These are phyloP conservation scores for Boletus vermiculosoides DNA, from an alignment of 768 basidiomycete species.

Conservation along the genomic window DNA sequence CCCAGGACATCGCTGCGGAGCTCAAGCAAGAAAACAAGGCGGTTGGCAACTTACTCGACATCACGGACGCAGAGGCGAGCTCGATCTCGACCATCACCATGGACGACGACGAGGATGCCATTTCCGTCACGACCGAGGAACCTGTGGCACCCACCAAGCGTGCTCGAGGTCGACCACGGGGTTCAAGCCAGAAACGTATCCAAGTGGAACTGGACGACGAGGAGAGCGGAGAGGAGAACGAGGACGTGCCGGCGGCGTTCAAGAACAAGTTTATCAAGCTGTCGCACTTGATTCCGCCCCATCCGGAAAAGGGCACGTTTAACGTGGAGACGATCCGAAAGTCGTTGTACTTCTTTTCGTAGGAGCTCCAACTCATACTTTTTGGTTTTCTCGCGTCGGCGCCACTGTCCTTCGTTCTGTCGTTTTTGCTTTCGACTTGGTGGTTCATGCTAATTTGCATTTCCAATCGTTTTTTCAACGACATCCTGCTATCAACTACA, in stretches of 20 bases:
- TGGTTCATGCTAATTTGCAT: not conserved
- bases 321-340: conserved; percentile 78
- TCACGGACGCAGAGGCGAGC: conserved; percentile 37
- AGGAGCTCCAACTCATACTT: conserved; percentile 11
- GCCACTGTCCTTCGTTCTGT: not conserved
- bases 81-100: conserved; percentile 29
- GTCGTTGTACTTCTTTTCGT: conserved; percentile 94
- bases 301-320: conserved; percentile 85
- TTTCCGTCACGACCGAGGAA: conserved; percentile 2
- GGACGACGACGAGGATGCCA: conserved; percentile 6
- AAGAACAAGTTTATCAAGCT: conserved; percentile 71
- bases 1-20: conserved; percentile 38
- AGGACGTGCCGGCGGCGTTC: conserved; percentile 25
- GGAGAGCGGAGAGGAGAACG: conserved; percentile 16
- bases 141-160: conserved; percentile 6
- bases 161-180: conserved; percentile 19
- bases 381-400: not conserved
- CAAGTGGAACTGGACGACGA: conserved; percentile 5
- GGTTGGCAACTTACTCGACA: conserved; percentile 36
- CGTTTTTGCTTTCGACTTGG: not conserved
- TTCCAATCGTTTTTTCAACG: not conserved
- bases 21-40: conserved; percentile 14
- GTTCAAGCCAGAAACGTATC: conserved; percentile 18
- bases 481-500: not conserved
- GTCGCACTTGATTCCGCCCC: conserved; percentile 69